These are phyloP conservation scores for Elaphomyces granulatus DNA, from an alignment of 495 filamentous ascomycete species.

Conservation along the genomic window DNA sequence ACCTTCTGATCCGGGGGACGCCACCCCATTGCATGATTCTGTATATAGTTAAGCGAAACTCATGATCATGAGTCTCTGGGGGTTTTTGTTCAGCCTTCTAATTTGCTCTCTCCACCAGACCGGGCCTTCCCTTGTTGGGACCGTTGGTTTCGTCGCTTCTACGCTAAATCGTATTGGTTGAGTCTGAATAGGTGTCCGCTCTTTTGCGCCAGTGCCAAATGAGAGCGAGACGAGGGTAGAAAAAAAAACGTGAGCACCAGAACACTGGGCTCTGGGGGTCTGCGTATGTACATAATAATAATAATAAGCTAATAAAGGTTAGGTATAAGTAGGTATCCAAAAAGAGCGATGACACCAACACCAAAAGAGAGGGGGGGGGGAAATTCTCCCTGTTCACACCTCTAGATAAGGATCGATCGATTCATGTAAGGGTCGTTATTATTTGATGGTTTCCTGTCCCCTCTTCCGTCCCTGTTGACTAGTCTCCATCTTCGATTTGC, in stretches of 20 bases:
- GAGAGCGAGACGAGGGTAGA: background rate
- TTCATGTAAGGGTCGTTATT: background rate
- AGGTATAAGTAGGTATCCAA: background rate
- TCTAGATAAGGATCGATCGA: background rate
- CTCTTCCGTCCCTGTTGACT: background rate
- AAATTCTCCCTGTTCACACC: background rate
- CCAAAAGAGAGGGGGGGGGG: background rate
- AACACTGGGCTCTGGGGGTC: background rate
- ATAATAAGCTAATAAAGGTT: no score
- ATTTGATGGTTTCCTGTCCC: background rate
- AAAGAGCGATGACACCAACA: no score
- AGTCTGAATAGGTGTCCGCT: no score
- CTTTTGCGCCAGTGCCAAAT: background rate
- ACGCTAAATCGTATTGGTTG: background rate
- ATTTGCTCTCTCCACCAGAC: background rate
- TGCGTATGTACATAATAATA: no score
- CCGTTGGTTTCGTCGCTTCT: background rate
- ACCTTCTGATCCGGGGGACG: no score
- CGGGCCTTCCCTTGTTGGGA: background rate
- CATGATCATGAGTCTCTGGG: background rate
- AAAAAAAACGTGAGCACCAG: background rate
- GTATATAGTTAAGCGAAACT: background rate
- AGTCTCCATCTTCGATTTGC: background rate
- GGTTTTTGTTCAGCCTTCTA: background rate
- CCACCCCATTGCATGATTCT: background rate